These are phyloP conservation scores for Trametes cubensis DNA, from an alignment of 768 basidiomycete genomes.

Conservation along the genomic window DNA sequence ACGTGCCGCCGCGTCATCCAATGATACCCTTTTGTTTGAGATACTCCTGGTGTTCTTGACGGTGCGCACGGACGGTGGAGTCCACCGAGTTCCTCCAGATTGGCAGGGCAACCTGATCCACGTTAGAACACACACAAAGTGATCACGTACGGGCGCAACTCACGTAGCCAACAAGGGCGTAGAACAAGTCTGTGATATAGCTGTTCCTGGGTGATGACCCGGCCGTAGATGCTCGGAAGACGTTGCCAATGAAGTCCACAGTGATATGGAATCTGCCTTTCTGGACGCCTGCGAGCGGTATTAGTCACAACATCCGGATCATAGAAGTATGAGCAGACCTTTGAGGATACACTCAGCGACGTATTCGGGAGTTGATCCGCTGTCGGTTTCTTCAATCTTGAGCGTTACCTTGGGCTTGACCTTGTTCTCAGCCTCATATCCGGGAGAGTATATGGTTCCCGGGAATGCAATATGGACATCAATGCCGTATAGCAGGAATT, in stretches of 20 bases:
- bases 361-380: constrained; percentile 60
- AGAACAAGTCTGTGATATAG: constrained; percentile 55
- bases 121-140: background rate
- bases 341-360: constrained; percentile 61
- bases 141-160: background rate
- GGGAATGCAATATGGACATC: constrained; percentile 83
- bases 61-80: constrained; percentile 36
- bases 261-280: constrained; percentile 76
- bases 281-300: constrained; percentile 55
- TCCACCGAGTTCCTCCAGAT: constrained; percentile 46
- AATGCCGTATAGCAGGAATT: constrained; percentile 77
- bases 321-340: constrained; percentile 43
- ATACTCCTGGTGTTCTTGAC: constrained; percentile 42
- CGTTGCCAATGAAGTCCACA: constrained; percentile 62
- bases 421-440: constrained; percentile 74
- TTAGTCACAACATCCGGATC: background rate
- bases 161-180: constrained; percentile 41
- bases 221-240: constrained; percentile 70
- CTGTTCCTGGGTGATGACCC: constrained; percentile 66
- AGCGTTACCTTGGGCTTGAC: constrained; percentile 75
- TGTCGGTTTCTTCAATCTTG: constrained; percentile 77
- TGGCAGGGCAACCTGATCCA: constrained; percentile 40
- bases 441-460: constrained; percentile 76
- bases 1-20: background rate
- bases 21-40: constrained; percentile 22